Conservation (phyloP, 1,139 yeast species). For the Kodamaea sp. region DNA sequence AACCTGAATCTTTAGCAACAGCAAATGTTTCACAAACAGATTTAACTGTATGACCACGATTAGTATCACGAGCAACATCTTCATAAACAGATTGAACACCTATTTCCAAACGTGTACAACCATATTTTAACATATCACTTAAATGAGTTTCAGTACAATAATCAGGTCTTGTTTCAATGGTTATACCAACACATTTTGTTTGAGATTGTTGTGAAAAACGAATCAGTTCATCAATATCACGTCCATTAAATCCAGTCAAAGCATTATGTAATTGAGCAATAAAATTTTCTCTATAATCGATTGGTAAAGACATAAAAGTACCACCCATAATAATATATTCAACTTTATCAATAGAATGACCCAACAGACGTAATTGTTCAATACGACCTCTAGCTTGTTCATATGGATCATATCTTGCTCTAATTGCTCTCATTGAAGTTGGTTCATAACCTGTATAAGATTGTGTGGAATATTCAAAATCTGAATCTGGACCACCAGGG, state of each 20-base stretch:
- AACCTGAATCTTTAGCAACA: slow-evolving; percentile 95
- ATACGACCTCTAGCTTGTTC: slow-evolving; percentile 98
- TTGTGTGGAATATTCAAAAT: slow-evolving; percentile 95
- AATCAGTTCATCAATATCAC: slow-evolving; percentile 86
- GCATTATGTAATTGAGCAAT: slow-evolving; percentile 93
- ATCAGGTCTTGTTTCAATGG: slow-evolving; percentile 98
- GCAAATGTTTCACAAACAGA: slow-evolving; percentile 96
- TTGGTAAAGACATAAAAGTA: slow-evolving; percentile 92
- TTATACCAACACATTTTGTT: slow-evolving; percentile 97
- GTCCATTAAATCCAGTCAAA: slow-evolving; percentile 87
- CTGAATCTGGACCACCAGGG: slow-evolving; percentile 99
- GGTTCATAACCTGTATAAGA: slow-evolving; percentile 99
- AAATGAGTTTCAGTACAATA: slow-evolving; percentile 95
- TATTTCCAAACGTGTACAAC: slow-evolving; percentile 93
- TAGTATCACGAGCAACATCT: slow-evolving; percentile 97
- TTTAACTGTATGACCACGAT: slow-evolving; percentile 96
- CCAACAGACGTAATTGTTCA: slow-evolving; percentile 90
- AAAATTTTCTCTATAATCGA: slow-evolving; percentile 83
- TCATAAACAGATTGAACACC: slow-evolving; percentile 98
- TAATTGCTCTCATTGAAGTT: slow-evolving; percentile 96
- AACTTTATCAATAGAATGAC: slow-evolving; percentile 95
- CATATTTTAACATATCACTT: slow-evolving; percentile 92
- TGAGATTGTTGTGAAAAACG: slow-evolving; percentile 87
- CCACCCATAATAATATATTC: slow-evolving; percentile 99
- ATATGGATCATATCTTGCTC: slow-evolving; percentile 97